Percentiles rank a stretch among this genome's conserved stretches.
These are phyloP conservation scores for Boletus subparvulus DNA, from an alignment of 768 basidiomycete species.

Conservation along the genomic window DNA sequence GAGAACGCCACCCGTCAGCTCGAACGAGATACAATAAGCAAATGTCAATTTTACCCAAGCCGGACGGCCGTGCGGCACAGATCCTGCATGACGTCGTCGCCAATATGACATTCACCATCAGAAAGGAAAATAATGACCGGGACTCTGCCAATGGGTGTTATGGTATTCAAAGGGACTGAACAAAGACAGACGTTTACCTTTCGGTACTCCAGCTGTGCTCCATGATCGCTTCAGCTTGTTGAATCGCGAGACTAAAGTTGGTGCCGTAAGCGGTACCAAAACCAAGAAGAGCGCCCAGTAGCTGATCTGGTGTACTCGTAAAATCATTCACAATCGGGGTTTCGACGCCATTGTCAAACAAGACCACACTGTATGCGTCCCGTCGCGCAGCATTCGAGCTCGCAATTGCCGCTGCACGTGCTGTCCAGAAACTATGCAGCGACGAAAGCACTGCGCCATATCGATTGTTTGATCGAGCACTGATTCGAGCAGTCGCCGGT, in stretches of 20 bases:
- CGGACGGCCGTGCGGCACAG: conserved; percentile 43
- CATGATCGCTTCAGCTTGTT: conserved; percentile 38
- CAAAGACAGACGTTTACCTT: conserved; percentile 31
- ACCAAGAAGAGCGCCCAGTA: conserved; percentile 40
- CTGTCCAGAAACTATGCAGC: conserved; percentile 54
- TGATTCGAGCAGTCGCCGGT: conserved; percentile 41
- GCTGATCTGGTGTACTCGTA: conserved; percentile 41
- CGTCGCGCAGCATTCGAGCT: conserved; percentile 33
- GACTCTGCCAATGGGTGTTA: neutral
- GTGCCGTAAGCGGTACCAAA: conserved; percentile 39
- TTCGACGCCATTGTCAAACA: conserved; percentile 37
- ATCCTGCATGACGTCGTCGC: conserved; percentile 39
- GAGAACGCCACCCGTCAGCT: neutral
- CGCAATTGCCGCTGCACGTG: conserved; percentile 42
- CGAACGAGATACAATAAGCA: fast-evolving
- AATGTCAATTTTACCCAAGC: conserved; percentile 39
- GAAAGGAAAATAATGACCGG: conserved; percentile 42
- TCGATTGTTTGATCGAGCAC: conserved; percentile 41
- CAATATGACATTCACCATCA: conserved; percentile 47
- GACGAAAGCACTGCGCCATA: conserved; percentile 61
- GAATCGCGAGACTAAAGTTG: conserved; percentile 43
- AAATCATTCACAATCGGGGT: conserved; percentile 46
- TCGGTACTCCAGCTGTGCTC: conserved; percentile 50
- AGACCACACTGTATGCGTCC: conserved; percentile 57
- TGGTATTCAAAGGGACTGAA: neutral